A percentile compares a stretch with the other conserved stretches of the same genome.
Conservation (phyloP, 306 rosid species). For the Bauhinia variegata region DNA sequence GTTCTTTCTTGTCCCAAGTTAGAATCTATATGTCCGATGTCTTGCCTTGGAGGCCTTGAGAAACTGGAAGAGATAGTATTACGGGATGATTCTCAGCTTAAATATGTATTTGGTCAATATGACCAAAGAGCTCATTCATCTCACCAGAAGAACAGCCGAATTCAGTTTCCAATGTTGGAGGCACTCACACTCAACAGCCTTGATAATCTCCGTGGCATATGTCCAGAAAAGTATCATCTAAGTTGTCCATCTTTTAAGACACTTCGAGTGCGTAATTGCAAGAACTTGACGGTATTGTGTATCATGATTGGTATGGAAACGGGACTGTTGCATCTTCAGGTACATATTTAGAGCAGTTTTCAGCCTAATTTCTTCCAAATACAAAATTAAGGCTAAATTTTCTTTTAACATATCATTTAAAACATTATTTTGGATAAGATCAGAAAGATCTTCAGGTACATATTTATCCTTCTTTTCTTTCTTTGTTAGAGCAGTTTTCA, state of each 20-base stretch:
- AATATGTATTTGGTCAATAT: background rate
- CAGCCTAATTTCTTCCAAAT: too few species aligned
- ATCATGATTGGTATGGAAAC: background rate
- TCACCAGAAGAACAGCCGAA: background rate
- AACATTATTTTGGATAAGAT: too few species aligned
- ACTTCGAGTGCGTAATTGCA: background rate
- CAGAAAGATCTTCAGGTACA: too few species aligned
- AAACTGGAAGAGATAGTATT: background rate
- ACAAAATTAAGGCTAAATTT: too few species aligned
- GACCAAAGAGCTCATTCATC: background rate
- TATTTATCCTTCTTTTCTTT: too few species aligned
- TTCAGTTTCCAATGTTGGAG: background rate
- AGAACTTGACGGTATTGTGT: background rate
- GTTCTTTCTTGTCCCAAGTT: background rate
- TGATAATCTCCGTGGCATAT: background rate
- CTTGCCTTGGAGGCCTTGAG: background rate
- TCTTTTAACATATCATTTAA: too few species aligned
- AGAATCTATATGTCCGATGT: background rate
- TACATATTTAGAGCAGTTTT: too few species aligned
- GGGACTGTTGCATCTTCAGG: background rate
- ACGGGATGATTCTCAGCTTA: background rate
- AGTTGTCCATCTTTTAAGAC: constrained; percentile 6
- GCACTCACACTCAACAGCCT: background rate
- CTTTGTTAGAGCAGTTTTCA: too few species aligned
- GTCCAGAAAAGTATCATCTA: background rate